These are phyloP conservation scores for Leishmania martiniquensis DNA, from an alignment of 208 protist genomes.

Conservation along the genomic window DNA sequence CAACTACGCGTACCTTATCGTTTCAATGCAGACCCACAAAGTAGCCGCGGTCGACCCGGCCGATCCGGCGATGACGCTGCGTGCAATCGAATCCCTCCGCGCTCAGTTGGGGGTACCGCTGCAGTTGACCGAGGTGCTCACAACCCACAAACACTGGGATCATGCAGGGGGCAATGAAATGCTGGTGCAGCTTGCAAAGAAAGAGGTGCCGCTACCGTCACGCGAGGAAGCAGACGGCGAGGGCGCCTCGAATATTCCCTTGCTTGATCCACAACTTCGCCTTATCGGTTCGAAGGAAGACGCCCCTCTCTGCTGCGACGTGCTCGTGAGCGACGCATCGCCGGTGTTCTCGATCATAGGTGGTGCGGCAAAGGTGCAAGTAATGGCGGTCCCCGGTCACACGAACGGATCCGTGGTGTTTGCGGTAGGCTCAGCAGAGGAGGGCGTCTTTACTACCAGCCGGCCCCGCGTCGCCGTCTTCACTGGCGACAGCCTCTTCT, in stretches of 20 bases:
- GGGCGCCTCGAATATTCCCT: conserved; percentile 12
- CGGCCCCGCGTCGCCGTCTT: conserved; percentile 75
- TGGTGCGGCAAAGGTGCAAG: conserved; percentile 48
- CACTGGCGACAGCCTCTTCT: conserved; percentile 95
- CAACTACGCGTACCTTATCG: conserved; percentile 93
- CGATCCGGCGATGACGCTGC: conserved; percentile 62
- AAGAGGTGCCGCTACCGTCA: neutral
- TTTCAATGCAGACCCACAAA: conserved; percentile 51
- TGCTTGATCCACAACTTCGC: conserved; percentile 37
- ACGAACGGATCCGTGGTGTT: conserved; percentile 84
- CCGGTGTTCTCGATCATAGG: conserved; percentile 59
- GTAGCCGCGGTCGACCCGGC: conserved; percentile 81
- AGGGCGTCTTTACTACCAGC: conserved; percentile 29
- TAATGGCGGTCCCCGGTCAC: conserved; percentile 79
- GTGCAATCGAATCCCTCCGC: conserved; percentile 43
- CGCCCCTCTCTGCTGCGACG: conserved; percentile 54
- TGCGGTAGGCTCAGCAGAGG: conserved; percentile 48
- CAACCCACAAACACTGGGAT: conserved; percentile 97
- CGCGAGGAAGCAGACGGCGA: conserved; percentile 20
- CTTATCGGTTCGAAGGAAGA: conserved; percentile 82
- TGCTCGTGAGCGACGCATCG: conserved; percentile 45
- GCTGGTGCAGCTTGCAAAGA: conserved; percentile 34
- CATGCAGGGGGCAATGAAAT: conserved; percentile 93
- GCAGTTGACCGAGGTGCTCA: conserved; percentile 85
- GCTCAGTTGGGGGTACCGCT: conserved; percentile 38